Evolutionary conservation across 1,284 basidiomycete genomes (phyloP), one percentile per base, ranked within the genome.

Genomic region (Moesziomyces globuligerus): DNA sequence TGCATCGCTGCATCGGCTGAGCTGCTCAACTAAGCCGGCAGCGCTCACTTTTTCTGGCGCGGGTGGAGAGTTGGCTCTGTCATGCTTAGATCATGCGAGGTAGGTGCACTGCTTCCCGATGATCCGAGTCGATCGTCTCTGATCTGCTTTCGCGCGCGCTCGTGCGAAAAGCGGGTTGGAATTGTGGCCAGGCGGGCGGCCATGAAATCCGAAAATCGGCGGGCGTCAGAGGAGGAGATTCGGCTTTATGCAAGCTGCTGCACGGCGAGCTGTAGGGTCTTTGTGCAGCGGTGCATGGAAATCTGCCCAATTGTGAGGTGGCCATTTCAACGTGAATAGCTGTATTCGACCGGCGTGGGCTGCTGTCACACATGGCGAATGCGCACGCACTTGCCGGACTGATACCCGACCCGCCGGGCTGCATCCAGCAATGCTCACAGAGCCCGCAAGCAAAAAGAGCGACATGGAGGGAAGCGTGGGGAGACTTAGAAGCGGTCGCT

Each of bases 171-270:
- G 7, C 10, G 10, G 29, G 2, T 11, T 5, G 3, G 13, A n/a
- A n/a, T n/a, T n/a, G n/a, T n/a, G n/a, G n/a, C n/a, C n/a, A n/a
- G n/a, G n/a, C n/a, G n/a, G n/a, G 5, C 28, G 34, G 23, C 61
- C 61, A 34, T 26, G 25, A 65, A 65, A 65, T 7, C 61, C 64
- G 64, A 60, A 49, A 28, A 3, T 21, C 4, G 39, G 42, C 11
- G 28, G 13, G 23, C 4, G 11, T 10, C 20, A 2, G 7, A 7
- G 34, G 15, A n/a, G n/a, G n/a, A n/a, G n/a, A n/a, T n/a, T 56
- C 64, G 64, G 64, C 15, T 67, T 67, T 67, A 67, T 67, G 64
- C 53, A 66, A 48, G 8, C 20, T 13, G 28, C 41, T 65, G 61
- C 55, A 58, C 29, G 9, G 23, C 13, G 23, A 17, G 44, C 56